Evolutionary conservation across 768 basidiomycete genomes (phyloP).

Genomic region (Termitomyces sp.): DNA sequence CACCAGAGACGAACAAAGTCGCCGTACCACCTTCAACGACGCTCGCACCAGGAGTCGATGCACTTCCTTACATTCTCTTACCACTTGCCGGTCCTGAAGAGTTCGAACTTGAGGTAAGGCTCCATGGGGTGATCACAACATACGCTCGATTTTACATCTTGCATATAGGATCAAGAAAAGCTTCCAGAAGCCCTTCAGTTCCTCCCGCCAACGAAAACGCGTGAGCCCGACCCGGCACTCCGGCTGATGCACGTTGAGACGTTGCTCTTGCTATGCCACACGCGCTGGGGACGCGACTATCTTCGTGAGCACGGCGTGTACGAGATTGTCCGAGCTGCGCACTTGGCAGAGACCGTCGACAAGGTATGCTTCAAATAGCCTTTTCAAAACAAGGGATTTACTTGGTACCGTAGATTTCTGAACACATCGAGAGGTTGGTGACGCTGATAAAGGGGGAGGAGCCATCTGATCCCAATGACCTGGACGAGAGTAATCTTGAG

Average conservation of each 20-base stretch:
- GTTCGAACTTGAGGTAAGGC: constrained; percentile 75
- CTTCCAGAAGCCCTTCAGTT: constrained; percentile 84
- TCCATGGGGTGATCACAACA: neutral
- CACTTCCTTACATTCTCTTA: constrained; percentile 78
- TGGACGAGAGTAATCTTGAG: constrained; percentile 21
- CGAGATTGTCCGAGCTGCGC: constrained; percentile 72
- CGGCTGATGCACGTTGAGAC: constrained; percentile 87
- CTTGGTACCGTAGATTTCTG: constrained; percentile 54
- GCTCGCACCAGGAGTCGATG: constrained; percentile 72
- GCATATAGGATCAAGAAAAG: constrained; percentile 76
- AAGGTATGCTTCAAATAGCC: constrained; percentile 40
- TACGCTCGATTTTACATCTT: neutral
- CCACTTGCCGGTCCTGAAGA: constrained; percentile 96
- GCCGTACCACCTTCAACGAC: constrained; percentile 52
- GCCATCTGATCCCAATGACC: constrained; percentile 39
- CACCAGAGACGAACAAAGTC: constrained; percentile 52
- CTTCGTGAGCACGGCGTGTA: constrained; percentile 81
- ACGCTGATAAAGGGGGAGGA: constrained; percentile 80
- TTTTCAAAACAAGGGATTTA: neutral
- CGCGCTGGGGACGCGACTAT: constrained; percentile 81
- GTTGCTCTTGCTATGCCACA: constrained; percentile 82
- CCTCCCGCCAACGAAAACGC: constrained; percentile 74
- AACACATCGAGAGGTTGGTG: constrained; percentile 85
- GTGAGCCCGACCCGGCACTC: constrained; percentile 73
- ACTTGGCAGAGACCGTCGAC: constrained; percentile 74